phyloP scores from a whole-genome alignment of 768 basidiomycete genomes.

The Aureoboletus auriporus region DNA sequence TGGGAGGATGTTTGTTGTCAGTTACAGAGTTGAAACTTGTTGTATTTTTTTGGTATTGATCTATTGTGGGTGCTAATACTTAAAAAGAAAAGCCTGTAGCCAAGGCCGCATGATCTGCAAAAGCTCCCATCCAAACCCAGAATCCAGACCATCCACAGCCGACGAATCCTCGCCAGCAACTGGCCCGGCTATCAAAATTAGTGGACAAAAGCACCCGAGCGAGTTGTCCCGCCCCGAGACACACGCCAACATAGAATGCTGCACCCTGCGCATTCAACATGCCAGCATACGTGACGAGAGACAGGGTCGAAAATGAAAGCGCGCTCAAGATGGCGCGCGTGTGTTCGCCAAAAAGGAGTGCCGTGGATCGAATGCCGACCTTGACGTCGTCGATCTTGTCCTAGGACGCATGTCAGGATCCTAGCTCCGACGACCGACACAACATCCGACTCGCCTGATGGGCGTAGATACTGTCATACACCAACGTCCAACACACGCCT shows the following conservation, averaged over 20 bases:
- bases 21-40: background rate
- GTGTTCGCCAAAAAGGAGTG: conserved; percentile 78
- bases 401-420: too few relatives aligned
- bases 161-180: conserved; percentile 89
- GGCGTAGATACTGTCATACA: conserved; percentile 97
- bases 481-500: conserved; percentile 88
- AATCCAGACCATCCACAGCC: conserved; percentile 88
- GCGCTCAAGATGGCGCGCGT: conserved; percentile 72
- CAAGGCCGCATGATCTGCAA: conserved; percentile 57
- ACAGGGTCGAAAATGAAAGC: conserved; percentile 71
- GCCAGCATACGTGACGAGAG: conserved; percentile 75
- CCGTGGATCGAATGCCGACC: conserved; percentile 91
- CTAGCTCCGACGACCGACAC: too few relatives aligned
- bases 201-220: conserved; percentile 71
- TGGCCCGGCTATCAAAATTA: conserved; percentile 67
- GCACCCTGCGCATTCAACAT: conserved; percentile 71
- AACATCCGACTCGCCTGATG: conserved; percentile 70
- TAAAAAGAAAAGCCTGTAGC: conserved; percentile 5
- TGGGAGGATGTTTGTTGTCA: background rate
- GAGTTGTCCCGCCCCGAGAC: conserved; percentile 71
- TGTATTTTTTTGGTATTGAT: background rate
- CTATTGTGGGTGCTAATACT: too few relatives aligned
- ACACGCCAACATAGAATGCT: conserved; percentile 77
- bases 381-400: conserved; percentile 89
- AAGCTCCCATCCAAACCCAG: conserved; percentile 80